Base-by-base conservation (phyloP, 805 yeast genomes). In the Wickerhamomyces chambardii region DNA sequence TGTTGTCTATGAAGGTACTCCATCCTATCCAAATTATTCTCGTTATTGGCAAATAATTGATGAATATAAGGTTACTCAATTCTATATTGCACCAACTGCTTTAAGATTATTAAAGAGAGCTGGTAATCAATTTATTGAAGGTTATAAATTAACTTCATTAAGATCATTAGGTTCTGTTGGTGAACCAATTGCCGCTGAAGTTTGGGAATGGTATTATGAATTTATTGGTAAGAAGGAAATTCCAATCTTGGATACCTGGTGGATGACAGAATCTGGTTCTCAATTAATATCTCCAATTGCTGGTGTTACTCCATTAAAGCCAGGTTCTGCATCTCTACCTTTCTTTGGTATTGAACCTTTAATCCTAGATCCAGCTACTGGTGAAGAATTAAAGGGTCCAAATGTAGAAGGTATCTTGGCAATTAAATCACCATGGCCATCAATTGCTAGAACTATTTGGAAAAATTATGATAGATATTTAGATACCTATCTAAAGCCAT, bases 221-320 rank as follows among this genome's bases (percentile, higher is more conserved):
- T 75, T 84, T 58, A 79, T 92, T 51, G 98, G 98, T 55, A 82
- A 87, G 51, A 77, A 78, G 40, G 73, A 84, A 56, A 84, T 95
- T 55, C 95, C 87, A 52, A 80, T 90, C 48, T 79, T 85, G 51
- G 98, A 92, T 64, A 92, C 98, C 31, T 87, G 87, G 74, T 92
- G 98, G 98, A 96, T 89, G 68, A 92, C 97, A 28, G 98, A 92
- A 67, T 81, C 95, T 12, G 98, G 98, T 37, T 83, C 96, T 26
- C 97, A 90, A 56, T 70, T 92, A 59, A 82, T 92, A 59, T 82
- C 96, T 31, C 95, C 97, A 43, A 62, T 92, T 50, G 95, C 97
- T 15, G 97, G 98, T 58, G 81, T 83, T 28, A 78, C 90, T 30
- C 94, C 95, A 50, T 84, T 92, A 44, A 92, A 92, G 63, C 97